Base-by-base conservation (phyloP, 1,284 basidiomycete genomes). In the Sporisorium iseilematis-ciliati region DNA sequence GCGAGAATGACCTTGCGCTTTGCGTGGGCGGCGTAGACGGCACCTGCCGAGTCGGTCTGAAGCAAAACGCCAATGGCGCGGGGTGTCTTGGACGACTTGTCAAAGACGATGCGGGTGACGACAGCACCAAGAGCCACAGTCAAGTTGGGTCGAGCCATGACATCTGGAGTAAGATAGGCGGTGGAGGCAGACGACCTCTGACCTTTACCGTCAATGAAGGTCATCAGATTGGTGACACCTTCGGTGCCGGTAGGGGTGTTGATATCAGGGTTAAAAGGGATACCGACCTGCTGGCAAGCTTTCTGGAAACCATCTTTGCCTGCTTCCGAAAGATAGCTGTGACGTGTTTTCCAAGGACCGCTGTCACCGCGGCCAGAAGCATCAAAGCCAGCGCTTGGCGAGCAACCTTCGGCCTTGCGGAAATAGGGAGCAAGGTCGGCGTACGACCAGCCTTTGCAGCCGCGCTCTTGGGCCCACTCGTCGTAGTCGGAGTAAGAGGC, bases 1-100 rank as follows among this genome's bases (percentile, higher is more conserved):
- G 59, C 61, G 12, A 83, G 16, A 31, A 83, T 81, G 26, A 82
- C 70, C 42, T 83, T 79, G 40, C 60, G 50, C 18, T 38, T 51
- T 14, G 67, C 77, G 38, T 64, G 31, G 65, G 41, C 42, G 45
- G 59, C 49, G 52, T 43, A 25, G 45, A 46, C 43, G n/a, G 40
- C 45, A 46, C 51, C 29, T 46, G 51, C n/a, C 51, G 59, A 55
- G 4, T 16, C 16, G 14, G 40, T 42, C 20, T 42, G 40, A 18
- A 42, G 40, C 16, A 42, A 16, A 20, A 42, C 40, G 18, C 40
- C 40, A 7, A 18, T 42, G 40, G 40, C 40, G 40, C 40, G 40
- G 20, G 40, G 40, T 42, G 7, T n/a, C 18, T 16, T n/a, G 40
- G 40, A 16, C 18, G 40, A 42, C 40, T 42, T 42, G 40, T 42